phyloP scores from a whole-genome alignment of 2,329 filamentous ascomycete genomes.

The Graphiopsis chlorocephala region DNA sequence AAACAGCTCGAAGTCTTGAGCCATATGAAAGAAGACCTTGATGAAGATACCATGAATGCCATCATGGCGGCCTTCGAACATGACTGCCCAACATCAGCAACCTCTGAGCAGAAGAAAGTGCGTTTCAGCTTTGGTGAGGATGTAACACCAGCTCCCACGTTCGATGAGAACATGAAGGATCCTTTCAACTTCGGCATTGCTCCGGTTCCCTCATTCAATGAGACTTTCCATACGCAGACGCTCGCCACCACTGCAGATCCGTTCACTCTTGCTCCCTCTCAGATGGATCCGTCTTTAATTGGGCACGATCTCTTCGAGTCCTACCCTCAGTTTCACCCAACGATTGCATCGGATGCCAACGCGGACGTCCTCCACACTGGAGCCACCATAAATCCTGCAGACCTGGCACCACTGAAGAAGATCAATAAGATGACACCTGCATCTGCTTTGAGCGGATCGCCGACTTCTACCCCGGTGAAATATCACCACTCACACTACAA shows the following conservation, averaged over 20 bases:
- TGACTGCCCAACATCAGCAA: background rate
- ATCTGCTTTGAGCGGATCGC: background rate
- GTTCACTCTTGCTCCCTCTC: background rate
- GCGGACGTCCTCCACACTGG: background rate
- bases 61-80: constrained; percentile 3
- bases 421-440: background rate
- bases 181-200: too few relatives aligned
- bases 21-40: constrained; percentile 12
- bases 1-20: constrained; percentile 16
- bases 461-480: background rate
- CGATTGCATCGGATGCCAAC: background rate
- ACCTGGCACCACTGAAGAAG: background rate
- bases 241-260: background rate
- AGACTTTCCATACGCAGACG: background rate
- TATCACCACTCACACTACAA: background rate
- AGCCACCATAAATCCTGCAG: background rate
- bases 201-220: too few relatives aligned
- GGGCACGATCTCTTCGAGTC: background rate
- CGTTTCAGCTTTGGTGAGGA: background rate
- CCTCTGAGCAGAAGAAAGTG: background rate
- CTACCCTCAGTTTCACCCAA: background rate
- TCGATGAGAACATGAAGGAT: background rate
- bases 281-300: background rate
- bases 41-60: constrained; percentile 3
- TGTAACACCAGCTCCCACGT: background rate